Base-by-base conservation (phyloP, 768 basidiomycete genomes). In the Auriculariales sp. region DNA sequence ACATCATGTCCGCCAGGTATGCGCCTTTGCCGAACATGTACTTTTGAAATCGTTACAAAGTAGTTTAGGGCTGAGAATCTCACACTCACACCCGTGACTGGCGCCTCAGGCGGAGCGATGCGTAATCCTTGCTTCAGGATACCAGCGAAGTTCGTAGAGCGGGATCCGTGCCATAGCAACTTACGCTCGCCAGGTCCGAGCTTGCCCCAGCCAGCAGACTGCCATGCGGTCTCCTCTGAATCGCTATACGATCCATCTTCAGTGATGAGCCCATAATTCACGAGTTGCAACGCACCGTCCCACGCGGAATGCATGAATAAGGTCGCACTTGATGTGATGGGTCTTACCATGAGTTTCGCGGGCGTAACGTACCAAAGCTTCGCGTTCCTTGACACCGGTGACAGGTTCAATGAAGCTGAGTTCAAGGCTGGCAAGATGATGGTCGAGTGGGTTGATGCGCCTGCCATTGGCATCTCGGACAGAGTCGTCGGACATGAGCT, bases 11-110 rank as follows among this genome's bases (percentile, higher is more conserved):
- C 3, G 78, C 77, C 49, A 80, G 77, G 59, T 80, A 79, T 30
- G 78, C 74, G 36, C 76, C 78, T 61, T 79, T 79, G 48, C 78
- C 78, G 57, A 79, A 79, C 78, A 79, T 80, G 57, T 77, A 77
- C n/a, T 36, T 15, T 22, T n/a, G n/a, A 30, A 14, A 22, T 11
- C 9, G 15, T 30, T 6, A 10, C 11, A 33, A 15, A 7, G 22
- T 5, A 36, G 22, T 48, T 15, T 25, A 15, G 15, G 3, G 22
- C 31, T 25, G 28, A n/a, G 9, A 11, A 9, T 3, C 12, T 12
- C 4, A 31, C 22, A 46, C 28, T 17, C 28, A 24, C 45, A 57
- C 72, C 74, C 54, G 69, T 71, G 24, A 72, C 71, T 49, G 72
- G 73, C 5, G 74, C 74, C 68, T 81, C 78, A 7, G 78, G 78